Evolutionary conservation across 2,329 filamentous ascomycete species (phyloP), one percentile per base, ranked within the genome.

Genomic region (Chaetomium strumarium): DNA sequence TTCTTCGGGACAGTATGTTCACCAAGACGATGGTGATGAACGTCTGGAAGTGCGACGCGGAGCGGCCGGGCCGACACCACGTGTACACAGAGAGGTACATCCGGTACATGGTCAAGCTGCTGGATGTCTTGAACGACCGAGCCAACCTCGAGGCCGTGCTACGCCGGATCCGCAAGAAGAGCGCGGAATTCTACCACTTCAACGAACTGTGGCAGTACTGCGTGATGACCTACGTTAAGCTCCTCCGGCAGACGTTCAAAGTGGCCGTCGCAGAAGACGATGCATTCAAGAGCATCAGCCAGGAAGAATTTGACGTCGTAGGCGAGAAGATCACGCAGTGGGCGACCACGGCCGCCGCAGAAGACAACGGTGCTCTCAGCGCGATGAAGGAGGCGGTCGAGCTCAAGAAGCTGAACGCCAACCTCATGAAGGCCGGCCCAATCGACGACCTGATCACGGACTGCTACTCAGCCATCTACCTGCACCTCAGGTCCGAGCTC

Each of bases 401-500:
- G 56, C 60, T 82, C 39, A 83, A 83, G 65, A 83, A 82, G 66
- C 79, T 96, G 41, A 99, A 99, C 65, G 85, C 85, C 38, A 86
- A 85, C 43, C 76, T 96, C 8, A 93, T 95, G 80, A 96, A 96
- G 68, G 80, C 86, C 0, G 80, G 83, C 0, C 77, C 85, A 10
- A 92, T 97, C 41, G 93, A 99, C 63, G 93, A 99, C 64, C 78
- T 97, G n/a, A 87, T 96, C 59, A 87, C 85, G 19, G 93, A 99
- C 68, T 84, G 88, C 45, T 99, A 96, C 68, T 86, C 88, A 1
- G 78, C 83, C 45, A 74, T 95, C 14, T 93, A 89, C 65, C 76
- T 78, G 16, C 80, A 85, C 30, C 72, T 90, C 45, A 82, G 82
- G 2, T 79, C 79, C 39, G 75, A 74, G 3, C 70, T 90, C 2